phyloP scores from a whole-genome alignment of 2,329 filamentous ascomycete genomes.

The Blumeria graminis region DNA sequence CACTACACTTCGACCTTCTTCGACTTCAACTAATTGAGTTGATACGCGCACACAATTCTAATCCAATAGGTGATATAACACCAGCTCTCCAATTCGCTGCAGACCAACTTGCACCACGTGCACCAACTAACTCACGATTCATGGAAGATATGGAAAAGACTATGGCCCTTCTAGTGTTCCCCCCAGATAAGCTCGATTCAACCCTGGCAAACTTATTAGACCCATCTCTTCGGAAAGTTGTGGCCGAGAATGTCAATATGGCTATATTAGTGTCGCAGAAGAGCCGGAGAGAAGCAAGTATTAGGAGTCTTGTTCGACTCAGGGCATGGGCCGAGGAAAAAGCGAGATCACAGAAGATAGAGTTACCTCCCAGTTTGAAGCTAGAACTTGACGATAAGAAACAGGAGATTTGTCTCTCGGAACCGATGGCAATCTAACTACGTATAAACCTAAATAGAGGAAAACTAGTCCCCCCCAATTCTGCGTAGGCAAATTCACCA shows the following conservation, averaged over 20 bases:
- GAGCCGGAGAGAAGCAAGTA: conserved; percentile 52
- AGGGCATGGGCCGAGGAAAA: conserved; percentile 56
- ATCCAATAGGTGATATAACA: conserved; percentile 45
- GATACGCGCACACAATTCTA: conserved; percentile 50
- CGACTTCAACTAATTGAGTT: conserved; percentile 84
- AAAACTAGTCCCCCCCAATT: too few relatives aligned
- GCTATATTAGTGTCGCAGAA: conserved; percentile 58
- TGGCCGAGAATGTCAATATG: conserved; percentile 77
- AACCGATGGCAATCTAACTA: too few relatives aligned
- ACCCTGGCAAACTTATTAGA: conserved; percentile 55
- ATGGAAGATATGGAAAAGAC: conserved; percentile 74
- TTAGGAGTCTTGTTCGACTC: conserved; percentile 58
- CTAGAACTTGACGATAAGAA: conserved; percentile 3
- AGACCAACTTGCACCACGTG: conserved; percentile 64
- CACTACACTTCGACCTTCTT: conserved; percentile 71
- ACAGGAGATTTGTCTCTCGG: too few relatives aligned
- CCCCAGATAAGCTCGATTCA: conserved; percentile 53
- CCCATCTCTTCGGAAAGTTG: conserved; percentile 52
- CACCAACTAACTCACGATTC: conserved; percentile 58
- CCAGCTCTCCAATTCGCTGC: conserved; percentile 66
- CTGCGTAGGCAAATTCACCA: too few relatives aligned
- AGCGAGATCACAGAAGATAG: conserved; percentile 14
- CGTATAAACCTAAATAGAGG: too few relatives aligned
- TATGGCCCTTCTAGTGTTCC: conserved; percentile 78
- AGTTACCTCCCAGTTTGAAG: conserved; percentile 13